A percentile compares a stretch with the other conserved stretches of the same genome.
phyloP scores from a whole-genome alignment of 257 asterid species.

The Nicotiana knightiana region DNA sequence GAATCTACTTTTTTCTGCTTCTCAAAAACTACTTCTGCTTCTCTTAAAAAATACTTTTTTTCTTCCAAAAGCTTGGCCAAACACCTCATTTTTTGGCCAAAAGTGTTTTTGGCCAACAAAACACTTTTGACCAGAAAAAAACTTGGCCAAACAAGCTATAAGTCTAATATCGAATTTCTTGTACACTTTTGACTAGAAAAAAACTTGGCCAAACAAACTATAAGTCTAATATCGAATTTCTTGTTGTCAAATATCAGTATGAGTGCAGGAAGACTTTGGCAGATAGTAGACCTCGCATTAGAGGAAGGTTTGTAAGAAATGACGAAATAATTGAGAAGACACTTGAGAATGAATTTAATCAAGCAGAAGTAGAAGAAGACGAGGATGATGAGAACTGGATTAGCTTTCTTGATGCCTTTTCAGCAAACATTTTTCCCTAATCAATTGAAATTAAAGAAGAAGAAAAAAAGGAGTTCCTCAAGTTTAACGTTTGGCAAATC shows the following conservation, averaged over 20 bases:
- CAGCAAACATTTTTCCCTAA: slow-evolving; percentile 45
- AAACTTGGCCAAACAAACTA: too few species aligned
- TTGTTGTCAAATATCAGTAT: slow-evolving; percentile 32
- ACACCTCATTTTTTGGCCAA: too few species aligned
- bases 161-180: too few species aligned
- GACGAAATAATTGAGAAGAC: slow-evolving; percentile 44
- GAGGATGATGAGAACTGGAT: slow-evolving; percentile 54
- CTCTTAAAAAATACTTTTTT: too few species aligned
- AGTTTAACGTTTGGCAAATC: slow-evolving; percentile 35
- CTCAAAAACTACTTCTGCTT: too few species aligned
- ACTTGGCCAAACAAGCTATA: too few species aligned
- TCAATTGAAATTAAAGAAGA: neutral
- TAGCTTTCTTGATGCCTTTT: slow-evolving; percentile 51
- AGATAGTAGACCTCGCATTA: slow-evolving; percentile 70
- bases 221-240: too few species aligned
- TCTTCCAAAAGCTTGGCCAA: too few species aligned
- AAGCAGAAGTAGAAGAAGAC: slow-evolving; percentile 28
- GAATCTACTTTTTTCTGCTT: too few species aligned
- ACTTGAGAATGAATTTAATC: slow-evolving; percentile 28
- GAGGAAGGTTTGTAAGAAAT: slow-evolving; percentile 73
- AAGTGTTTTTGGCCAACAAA: too few species aligned
- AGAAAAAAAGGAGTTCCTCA: slow-evolving; percentile 17
- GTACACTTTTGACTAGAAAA: too few species aligned
- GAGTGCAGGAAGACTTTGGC: slow-evolving; percentile 89
- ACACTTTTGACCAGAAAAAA: too few species aligned